Conservation (phyloP, 2,329 filamentous ascomycete species). For the Cladosporium sp. region DNA sequence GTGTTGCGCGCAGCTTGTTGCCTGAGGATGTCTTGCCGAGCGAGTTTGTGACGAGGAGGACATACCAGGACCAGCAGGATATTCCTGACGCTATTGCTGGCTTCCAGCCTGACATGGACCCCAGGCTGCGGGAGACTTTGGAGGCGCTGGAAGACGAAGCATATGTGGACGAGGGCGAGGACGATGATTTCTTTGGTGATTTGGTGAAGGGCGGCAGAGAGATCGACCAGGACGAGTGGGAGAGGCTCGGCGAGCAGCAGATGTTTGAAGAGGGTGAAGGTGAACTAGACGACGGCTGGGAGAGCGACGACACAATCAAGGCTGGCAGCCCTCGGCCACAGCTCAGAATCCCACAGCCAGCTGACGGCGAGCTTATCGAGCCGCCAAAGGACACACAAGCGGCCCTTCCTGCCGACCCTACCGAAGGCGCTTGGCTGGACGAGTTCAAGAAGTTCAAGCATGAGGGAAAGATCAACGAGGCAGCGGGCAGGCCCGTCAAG, state of each 20-base stretch:
- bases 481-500: conserved; percentile 44
- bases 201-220: conserved; percentile 71
- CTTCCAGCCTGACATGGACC: conserved; percentile 98
- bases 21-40: conserved; percentile 77
- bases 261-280: conserved; percentile 34
- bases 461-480: conserved; percentile 54
- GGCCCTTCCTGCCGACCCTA: conserved; percentile 40
- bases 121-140: conserved; percentile 82
- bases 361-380: conserved; percentile 54
- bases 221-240: conserved; percentile 78
- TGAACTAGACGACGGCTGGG: conserved; percentile 77
- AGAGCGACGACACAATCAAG: conserved; percentile 82
- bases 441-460: conserved; percentile 96
- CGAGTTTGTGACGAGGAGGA: conserved; percentile 73
- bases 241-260: conserved; percentile 49
- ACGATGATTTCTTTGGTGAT: conserved; percentile 80
- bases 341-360: conserved; percentile 27
- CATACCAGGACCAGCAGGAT: conserved; percentile 91
- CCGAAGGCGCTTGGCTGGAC: conserved; percentile 80
- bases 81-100: conserved; percentile 88
- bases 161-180: conserved; percentile 79
- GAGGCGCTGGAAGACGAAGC: conserved; percentile 95
- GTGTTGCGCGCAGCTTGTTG: conserved; percentile 51
- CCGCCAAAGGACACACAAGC: conserved; percentile 40
- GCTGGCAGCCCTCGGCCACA: conserved; percentile 31